Base-by-base conservation (phyloP, 2,329 filamentous ascomycete species). In the Didymella keratinophila region DNA sequence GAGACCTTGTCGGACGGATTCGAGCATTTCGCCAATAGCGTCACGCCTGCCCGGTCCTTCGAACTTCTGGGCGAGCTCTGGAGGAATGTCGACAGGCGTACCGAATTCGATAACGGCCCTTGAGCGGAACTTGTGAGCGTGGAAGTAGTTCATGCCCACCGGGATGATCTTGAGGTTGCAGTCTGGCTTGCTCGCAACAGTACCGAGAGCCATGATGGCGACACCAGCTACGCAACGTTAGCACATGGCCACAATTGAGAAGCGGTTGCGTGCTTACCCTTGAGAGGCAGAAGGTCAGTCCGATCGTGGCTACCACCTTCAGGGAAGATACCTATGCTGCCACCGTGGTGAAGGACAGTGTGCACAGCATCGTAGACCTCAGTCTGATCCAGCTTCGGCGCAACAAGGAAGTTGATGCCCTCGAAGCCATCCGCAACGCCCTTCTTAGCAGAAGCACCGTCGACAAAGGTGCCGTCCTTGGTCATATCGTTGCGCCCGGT, bases 121-220 rank as follows among this genome's bases (percentile, higher is more conserved):
- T 63, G 94, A 98, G 44, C 94, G 90, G 79, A 99, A 99, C 77
- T 98, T 99, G 83, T 99, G 94, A 0, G 94, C 91, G 78, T 98
- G 94, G 80, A 99, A 99, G 79, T 99, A 99, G 78, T 99, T 99
- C 94, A 99, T 97, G 69, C 94, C 94, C 50, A 95, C 93, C 3
- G 95, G 95, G 23, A 99, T 92, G 69, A 99, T 97, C 78, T 93
- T 96, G 61, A 99, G 82, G 28, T 91, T 92, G 72, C 92, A 97
- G 64, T 94, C 84, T 2, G 93, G 93, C 61, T 93, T 87, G 56
- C 92, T 89, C 5, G 91, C 92, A 50, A 98, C 82, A 1, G 95
- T 90, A 37, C 94, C 94, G 34, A 99, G 85, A 12, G 94, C 95
- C 94, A 99, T 99, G 72, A 99, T 95, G 58, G 95, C 95, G 60